phyloP scores from a whole-genome alignment of 495 filamentous ascomycete species.

The Delitschia confertaspora region DNA sequence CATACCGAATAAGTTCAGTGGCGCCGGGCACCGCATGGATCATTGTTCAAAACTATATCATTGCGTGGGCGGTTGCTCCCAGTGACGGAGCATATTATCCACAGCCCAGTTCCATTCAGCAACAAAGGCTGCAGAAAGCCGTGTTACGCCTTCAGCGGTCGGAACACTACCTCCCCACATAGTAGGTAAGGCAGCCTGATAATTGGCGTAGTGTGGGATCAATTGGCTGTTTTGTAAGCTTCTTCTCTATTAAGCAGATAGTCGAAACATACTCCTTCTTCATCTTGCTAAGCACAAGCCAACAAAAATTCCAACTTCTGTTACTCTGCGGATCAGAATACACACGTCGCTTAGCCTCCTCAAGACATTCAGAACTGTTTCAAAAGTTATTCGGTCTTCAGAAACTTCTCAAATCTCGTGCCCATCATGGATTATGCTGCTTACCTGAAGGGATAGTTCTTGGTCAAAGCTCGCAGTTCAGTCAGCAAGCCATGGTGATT shows the following conservation, averaged over 20 bases:
- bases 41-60: too few relatives aligned
- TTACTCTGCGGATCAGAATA: constrained; percentile 54
- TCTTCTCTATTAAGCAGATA: too few relatives aligned
- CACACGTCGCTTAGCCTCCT: constrained; percentile 59
- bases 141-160: constrained; percentile 43
- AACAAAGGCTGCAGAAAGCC: constrained; percentile 55
- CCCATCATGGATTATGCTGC: background rate
- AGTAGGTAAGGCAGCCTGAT: constrained; percentile 52
- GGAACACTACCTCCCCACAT: constrained; percentile 66
- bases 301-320: constrained; percentile 69
- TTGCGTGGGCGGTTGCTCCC: constrained; percentile 51
- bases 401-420: background rate
- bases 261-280: constrained; percentile 51
- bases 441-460: constrained; percentile 57
- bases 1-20: too few relatives aligned
- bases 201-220: constrained; percentile 50
- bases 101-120: constrained; percentile 62
- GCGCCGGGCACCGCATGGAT: too few relatives aligned
- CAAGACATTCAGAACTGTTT: constrained; percentile 52
- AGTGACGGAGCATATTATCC: constrained; percentile 58
- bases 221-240: constrained; percentile 51
- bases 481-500: constrained; percentile 63
- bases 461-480: constrained; percentile 59
- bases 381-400: constrained; percentile 1
- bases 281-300: constrained; percentile 63